A percentile compares a stretch with the other conserved stretches of the same genome.
Conservation (phyloP, 2,329 filamentous ascomycete genomes). For the Epichloe gansuensis region DNA sequence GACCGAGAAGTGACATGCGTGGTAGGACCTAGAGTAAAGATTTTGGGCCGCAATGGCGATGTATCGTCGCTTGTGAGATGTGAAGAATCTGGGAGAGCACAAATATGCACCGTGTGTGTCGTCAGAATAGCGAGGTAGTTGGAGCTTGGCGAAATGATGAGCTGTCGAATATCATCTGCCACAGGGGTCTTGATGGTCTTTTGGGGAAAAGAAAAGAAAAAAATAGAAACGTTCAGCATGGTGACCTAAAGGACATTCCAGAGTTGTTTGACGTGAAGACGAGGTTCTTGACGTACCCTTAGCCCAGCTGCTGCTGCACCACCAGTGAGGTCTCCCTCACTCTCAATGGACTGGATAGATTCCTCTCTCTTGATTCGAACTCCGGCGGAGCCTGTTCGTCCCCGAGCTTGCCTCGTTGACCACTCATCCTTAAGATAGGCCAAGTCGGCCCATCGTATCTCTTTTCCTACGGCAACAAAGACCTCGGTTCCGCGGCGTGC, state of each 20-base stretch:
- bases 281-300: constrained; percentile 18
- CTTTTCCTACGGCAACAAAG: constrained; percentile 77
- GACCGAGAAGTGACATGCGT: constrained; percentile 81
- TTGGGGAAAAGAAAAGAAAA: neutral
- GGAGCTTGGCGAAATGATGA: constrained; percentile 70
- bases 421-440: constrained; percentile 59
- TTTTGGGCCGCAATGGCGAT: constrained; percentile 64
- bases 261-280: neutral
- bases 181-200: constrained; percentile 68
- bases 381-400: constrained; percentile 18
- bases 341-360: constrained; percentile 26
- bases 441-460: constrained; percentile 86
- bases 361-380: constrained; percentile 37
- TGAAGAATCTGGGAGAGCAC: constrained; percentile 68
- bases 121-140: constrained; percentile 79
- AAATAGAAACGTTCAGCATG: constrained; percentile 4
- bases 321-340: constrained; percentile 15
- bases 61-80: constrained; percentile 60
- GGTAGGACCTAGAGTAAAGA: constrained; percentile 84
- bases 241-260: neutral
- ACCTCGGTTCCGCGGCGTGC: constrained; percentile 75
- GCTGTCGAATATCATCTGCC: constrained; percentile 71
- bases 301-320: constrained; percentile 17
- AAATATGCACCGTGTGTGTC: constrained; percentile 76
- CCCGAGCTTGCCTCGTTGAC: constrained; percentile 18